Evolutionary conservation across 345 rosid species (phyloP), one percentile per base, ranked within the genome.

Genomic region (Salix exigua): DNA sequence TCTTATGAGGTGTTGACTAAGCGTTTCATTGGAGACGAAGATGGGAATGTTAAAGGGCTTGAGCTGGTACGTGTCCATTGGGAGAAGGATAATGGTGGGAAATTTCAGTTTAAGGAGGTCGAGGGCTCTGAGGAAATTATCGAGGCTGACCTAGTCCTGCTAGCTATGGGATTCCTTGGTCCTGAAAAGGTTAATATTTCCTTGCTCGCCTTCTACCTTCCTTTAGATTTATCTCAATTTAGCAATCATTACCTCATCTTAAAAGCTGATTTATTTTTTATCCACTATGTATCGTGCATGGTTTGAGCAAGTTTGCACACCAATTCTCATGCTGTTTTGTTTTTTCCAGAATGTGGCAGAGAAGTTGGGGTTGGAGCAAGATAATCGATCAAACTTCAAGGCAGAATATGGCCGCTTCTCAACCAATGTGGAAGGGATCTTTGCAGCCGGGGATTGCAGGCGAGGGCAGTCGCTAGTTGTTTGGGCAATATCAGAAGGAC

Each of bases 101-200:
- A 75, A 82, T 94, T 96, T 81, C 92, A 91, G 63, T 86, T 92
- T 73, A 90, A 91, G 87, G 99, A 94, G 80, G 83, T 94, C 0
- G 93, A 96, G 80, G 99, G 97, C 68, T 83, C 91, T 0, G 93
- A 91, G 83, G 97, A 94, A 82, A 86, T 87, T 63, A 90, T 96
- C 7, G 94, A 88, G 80, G 97, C 98, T 7, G 97, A 96, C 81
- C 89, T 96, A 8, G 94, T 92, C 63, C 82, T 96, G 40, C 86
- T 96, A 53, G 99, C 99, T 35, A 92, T 96, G 99, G 99, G 99
- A 8, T 96, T 96, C 86, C 97, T 96, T 11, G 99, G 99, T 67
- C 99, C 99, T 2, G 99, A 96, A 75, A 66, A 87, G 71, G 99
- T 96, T 35, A 85, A 94, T 87, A 76, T 55, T 75, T 17, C 8